Conservation (phyloP, 495 filamentous ascomycete genomes). For the Penicillium maclennaniae region DNA sequence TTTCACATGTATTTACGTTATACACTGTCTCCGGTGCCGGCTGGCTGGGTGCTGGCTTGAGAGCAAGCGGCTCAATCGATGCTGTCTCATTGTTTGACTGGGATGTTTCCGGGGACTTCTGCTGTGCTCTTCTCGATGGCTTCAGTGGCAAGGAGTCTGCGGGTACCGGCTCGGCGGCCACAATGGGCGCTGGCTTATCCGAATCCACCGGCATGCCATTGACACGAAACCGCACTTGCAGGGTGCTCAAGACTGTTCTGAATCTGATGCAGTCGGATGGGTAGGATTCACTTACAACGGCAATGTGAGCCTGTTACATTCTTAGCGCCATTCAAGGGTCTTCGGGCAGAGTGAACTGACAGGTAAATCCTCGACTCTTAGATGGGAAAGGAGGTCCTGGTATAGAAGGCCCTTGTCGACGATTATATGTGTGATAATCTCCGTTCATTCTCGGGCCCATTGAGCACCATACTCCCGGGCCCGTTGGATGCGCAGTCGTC, state of each 20-base stretch:
- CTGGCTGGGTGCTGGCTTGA: background rate
- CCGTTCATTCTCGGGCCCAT: conserved; percentile 54
- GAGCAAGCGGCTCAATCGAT: background rate
- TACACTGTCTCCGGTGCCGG: background rate
- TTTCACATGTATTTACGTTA: conserved; percentile 9
- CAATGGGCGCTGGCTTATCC: conserved; percentile 1
- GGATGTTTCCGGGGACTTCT: conserved; percentile 14
- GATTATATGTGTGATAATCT: conserved; percentile 67
- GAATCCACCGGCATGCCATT: conserved; percentile 29
- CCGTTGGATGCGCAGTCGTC: conserved; percentile 68
- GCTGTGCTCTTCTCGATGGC: conserved; percentile 16
- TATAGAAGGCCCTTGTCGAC: conserved; percentile 69
- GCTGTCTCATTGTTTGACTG: conserved; percentile 5
- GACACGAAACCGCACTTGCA: conserved; percentile 58
- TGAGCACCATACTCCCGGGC: conserved; percentile 71
- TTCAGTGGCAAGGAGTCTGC: conserved; percentile 28
- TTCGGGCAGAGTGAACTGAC: conserved; percentile 31
- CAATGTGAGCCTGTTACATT: conserved; percentile 39
- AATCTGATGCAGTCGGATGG: conserved; percentile 73
- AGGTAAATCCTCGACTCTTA: conserved; percentile 50
- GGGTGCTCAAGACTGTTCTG: conserved; percentile 52
- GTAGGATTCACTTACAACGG: conserved; percentile 73
- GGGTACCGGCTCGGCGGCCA: background rate
- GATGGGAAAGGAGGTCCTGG: conserved; percentile 57
- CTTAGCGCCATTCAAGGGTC: conserved; percentile 26